Conservation (phyloP, 495 filamentous ascomycete species). For the Alectoria sarmentosa region DNA sequence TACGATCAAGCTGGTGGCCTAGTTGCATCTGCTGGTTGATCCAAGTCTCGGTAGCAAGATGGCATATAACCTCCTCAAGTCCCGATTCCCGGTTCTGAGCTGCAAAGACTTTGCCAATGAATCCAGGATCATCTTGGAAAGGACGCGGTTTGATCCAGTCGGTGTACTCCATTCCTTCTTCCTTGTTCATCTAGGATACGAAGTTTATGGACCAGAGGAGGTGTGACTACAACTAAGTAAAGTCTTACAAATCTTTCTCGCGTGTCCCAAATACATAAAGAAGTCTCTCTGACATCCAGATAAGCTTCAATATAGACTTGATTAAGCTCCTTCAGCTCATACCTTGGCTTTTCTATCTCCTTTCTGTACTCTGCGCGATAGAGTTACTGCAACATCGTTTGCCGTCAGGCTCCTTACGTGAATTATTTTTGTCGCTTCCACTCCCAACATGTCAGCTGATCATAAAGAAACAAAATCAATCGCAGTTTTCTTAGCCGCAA, state of each 20-base stretch:
- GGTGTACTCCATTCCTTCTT: conserved; percentile 7
- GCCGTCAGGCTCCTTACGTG: conserved; percentile 2
- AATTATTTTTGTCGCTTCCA: not conserved
- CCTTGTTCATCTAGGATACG: not conserved
- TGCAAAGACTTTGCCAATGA: too few species aligned
- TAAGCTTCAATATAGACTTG: not conserved
- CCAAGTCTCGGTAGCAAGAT: too few species aligned
- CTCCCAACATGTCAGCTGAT: conserved; percentile 1
- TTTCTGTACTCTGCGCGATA: conserved; percentile 5
- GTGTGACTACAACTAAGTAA: conserved; percentile 5
- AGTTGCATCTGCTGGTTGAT: conserved; percentile 5
- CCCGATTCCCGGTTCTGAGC: too few species aligned
- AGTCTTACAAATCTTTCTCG: not conserved
- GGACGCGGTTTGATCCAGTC: too few species aligned
- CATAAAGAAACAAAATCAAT: conserved; percentile 1
- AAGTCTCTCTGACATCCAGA: too few species aligned
- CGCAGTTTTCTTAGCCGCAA: conserved; percentile 9
- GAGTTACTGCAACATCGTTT: conserved; percentile 2
- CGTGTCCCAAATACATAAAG: not conserved
- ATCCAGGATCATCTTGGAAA: too few species aligned
- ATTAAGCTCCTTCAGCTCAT: conserved; percentile 8
- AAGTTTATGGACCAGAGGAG: not conserved
- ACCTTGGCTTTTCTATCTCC: conserved; percentile 2
- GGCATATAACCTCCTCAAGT: too few species aligned
- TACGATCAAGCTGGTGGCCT: not conserved